Evolutionary conservation across 2,329 filamentous ascomycete species (phyloP), one percentile per base, ranked within the genome.

Genomic region (Colletotrichum australisinense): DNA sequence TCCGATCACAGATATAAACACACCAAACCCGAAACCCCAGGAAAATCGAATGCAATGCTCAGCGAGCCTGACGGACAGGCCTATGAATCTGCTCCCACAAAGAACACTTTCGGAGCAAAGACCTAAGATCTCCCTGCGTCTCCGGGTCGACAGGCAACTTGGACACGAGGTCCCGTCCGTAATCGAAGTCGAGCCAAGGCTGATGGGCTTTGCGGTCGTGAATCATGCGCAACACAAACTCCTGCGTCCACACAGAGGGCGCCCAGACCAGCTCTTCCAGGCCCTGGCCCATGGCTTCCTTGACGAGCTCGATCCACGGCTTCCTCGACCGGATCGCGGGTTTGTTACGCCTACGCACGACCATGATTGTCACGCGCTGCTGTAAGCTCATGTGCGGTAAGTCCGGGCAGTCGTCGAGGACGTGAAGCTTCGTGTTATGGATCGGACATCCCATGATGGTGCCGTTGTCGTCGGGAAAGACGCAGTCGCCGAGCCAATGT

Each of bases 391-490:
- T 63, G 5, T 63, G 22, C 30, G 19, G 19, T 9, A 46, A 11
- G 22, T 63, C 60, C 1, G 26, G 42, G 11, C 60, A 52, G 42
- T 63, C 60, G 26, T 63, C 60, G 38, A 42, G 49, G 11, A n/a
- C 49, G 19, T 63, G 60, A 32, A n/a, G 12, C 42, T 63, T 63
- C 3, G 60, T n/a, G 42, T 63, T 63, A 26, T 63, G 60, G 46
- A 63, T 16, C 19, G 42, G 60, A 52, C 60, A 63, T 42, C 42
- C 60, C 42, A 52, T 52, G 42, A 52, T 52, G 12, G 30, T 49
- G 42, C 60, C 60, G 19, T n/a, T 30, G 42, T 63, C 60, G 60
- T 63, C 60, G 11, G 60, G 60, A n/a, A 52, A 63, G 2, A 63
- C 11, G 9, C 60, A 63, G 28, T 63, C 60, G 24, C 42, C 60